Evolutionary conservation across 805 yeast species (phyloP).

Genomic region (Ogataea glucozyma): DNA sequence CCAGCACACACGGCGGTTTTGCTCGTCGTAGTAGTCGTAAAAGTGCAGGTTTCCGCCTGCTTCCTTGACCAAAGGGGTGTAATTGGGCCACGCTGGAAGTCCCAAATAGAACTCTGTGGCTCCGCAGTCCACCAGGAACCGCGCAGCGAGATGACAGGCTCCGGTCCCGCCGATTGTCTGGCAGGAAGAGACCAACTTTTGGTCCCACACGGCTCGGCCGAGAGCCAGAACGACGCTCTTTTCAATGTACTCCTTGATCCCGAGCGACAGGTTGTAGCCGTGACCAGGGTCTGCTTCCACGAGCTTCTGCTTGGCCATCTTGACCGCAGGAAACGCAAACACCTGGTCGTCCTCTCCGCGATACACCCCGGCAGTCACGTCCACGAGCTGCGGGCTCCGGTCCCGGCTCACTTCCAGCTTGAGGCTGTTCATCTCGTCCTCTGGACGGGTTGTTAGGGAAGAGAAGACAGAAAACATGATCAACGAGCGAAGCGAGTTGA

Average conservation of each 20-base stretch:
- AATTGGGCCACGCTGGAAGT: slow-evolving; percentile 52
- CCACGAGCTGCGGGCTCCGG: slow-evolving; percentile 37
- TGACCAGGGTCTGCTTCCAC: slow-evolving; percentile 43
- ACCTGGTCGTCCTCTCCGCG: slow-evolving; percentile 40
- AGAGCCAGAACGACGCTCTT: slow-evolving; percentile 41
- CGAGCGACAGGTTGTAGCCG: slow-evolving; percentile 44
- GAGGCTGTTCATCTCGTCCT: slow-evolving; percentile 18
- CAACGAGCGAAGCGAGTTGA: too few species aligned
- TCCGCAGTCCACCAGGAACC: slow-evolving; percentile 43
- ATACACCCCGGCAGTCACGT: slow-evolving; percentile 48
- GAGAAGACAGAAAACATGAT: slow-evolving; percentile 3
- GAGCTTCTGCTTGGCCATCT: slow-evolving; percentile 38
- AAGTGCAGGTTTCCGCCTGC: slow-evolving; percentile 45
- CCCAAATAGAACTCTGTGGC: slow-evolving; percentile 40
- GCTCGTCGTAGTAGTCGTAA: slow-evolving; percentile 45
- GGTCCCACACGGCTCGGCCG: slow-evolving; percentile 32
- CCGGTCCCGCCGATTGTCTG: slow-evolving; percentile 54
- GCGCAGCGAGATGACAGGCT: slow-evolving; percentile 48
- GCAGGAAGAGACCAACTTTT: slow-evolving; percentile 43
- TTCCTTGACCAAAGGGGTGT: slow-evolving; percentile 47
- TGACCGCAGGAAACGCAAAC: slow-evolving; percentile 42
- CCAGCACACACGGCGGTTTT: slow-evolving; percentile 48
- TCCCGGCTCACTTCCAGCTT: slow-evolving; percentile 26
- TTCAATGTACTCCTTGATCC: slow-evolving; percentile 39
- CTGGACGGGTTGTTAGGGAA: slow-evolving; percentile 8